These are phyloP conservation scores for Kodamaea plutei DNA, from an alignment of 1,139 yeast species.

Conservation along the genomic window DNA sequence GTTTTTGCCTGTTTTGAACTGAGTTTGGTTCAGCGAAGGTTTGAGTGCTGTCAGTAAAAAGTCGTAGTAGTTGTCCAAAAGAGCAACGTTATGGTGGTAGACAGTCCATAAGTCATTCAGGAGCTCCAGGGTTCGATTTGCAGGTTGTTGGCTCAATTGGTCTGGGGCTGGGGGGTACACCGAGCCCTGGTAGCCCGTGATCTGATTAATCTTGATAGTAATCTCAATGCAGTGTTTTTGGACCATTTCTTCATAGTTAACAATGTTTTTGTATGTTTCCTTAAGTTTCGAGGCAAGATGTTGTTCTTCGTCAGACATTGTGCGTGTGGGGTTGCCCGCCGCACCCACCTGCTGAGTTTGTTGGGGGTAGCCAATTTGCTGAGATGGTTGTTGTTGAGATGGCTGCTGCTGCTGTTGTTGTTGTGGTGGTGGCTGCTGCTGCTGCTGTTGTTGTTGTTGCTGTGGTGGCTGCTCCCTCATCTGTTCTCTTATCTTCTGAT, in stretches of 20 bases:
- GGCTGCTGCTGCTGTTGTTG: neutral
- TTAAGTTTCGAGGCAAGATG: constrained; percentile 65
- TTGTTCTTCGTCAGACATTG: constrained; percentile 63
- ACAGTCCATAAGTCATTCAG: constrained; percentile 67
- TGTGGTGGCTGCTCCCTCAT: constrained; percentile 8
- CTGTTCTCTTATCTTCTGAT: constrained; percentile 12
- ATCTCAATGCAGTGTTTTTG: constrained; percentile 63
- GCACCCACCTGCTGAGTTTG: neutral
- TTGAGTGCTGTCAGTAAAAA: constrained; percentile 66
- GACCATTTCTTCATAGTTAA: constrained; percentile 62
- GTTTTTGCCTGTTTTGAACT: constrained; percentile 68
- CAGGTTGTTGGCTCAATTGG: constrained; percentile 15
- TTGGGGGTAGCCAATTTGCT: neutral
- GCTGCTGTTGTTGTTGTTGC: constrained; percentile 2
- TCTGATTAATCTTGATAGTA: constrained; percentile 48
- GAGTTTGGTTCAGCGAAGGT: constrained; percentile 48
- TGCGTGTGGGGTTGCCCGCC: constrained; percentile 15
- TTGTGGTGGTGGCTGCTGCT: neutral
- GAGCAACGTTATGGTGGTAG: constrained; percentile 60
- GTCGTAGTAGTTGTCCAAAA: constrained; percentile 67
- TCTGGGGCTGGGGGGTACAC: constrained; percentile 18
- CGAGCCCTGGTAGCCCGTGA: constrained; percentile 23
- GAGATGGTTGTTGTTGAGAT: neutral
- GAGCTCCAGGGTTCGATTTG: constrained; percentile 44
- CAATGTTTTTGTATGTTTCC: constrained; percentile 68